A percentile compares a stretch with the other conserved stretches of the same genome.
Conservation (phyloP, 2,329 filamentous ascomycete genomes). For the Arthroderma sp. region DNA sequence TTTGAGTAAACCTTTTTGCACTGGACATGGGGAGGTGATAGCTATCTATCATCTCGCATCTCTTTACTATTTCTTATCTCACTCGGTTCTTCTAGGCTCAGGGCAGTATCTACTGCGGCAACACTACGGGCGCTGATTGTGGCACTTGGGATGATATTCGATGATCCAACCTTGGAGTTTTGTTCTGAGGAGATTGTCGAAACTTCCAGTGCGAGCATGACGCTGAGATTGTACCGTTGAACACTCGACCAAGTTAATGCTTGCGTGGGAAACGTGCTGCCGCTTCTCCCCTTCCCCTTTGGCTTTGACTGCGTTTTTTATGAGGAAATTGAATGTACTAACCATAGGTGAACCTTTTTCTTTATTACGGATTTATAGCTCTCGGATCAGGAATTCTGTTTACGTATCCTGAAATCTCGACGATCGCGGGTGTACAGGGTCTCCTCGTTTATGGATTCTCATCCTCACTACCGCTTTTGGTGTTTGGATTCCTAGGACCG, state of each 20-base stretch:
- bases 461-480: constrained; percentile 57
- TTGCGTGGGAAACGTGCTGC: constrained; percentile 97
- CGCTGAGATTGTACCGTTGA: constrained; percentile 91
- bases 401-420: constrained; percentile 67
- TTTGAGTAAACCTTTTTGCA: too few species aligned
- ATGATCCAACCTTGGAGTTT: constrained; percentile 39
- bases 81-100: constrained; percentile 7
- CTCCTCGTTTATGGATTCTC: constrained; percentile 63
- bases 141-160: constrained; percentile 16
- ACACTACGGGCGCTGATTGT: constrained; percentile 78
- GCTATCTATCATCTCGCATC: not conserved
- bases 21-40: not conserved
- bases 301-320: constrained; percentile 11
- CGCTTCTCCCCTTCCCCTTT: constrained; percentile 47
- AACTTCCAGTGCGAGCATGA: constrained; percentile 34
- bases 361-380: constrained; percentile 35
- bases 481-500: constrained; percentile 62
- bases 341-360: constrained; percentile 27
- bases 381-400: constrained; percentile 76
- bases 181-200: constrained; percentile 17
- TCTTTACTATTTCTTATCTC: not conserved
- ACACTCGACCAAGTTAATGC: constrained; percentile 98
- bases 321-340: constrained; percentile 15
- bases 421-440: constrained; percentile 65
- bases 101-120: constrained; percentile 26